These are phyloP conservation scores for Malus domestica DNA, from an alignment of 306 rosid genomes.

Conservation along the genomic window DNA sequence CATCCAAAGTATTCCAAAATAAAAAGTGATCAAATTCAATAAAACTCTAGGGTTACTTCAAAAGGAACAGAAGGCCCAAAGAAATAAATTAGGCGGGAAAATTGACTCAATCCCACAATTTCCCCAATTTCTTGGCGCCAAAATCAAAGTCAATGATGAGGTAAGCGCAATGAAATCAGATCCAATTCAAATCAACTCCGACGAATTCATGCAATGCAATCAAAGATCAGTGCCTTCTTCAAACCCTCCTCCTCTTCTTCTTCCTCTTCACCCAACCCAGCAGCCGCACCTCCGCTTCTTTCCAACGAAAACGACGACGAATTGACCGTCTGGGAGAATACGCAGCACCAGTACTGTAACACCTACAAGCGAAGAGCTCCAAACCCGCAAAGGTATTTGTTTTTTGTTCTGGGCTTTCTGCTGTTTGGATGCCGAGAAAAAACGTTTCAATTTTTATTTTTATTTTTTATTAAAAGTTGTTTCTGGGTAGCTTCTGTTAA, in stretches of 20 bases:
- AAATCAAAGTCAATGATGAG: neutral
- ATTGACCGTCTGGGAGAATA: constrained; percentile 56
- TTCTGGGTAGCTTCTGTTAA: neutral
- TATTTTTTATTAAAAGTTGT: too few species aligned
- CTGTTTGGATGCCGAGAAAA: constrained; percentile 1
- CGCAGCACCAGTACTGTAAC: constrained; percentile 30
- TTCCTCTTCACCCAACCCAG: constrained; percentile 7
- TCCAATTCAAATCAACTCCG: neutral
- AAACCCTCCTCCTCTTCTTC: constrained; percentile 24
- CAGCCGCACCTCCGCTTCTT: constrained; percentile 8
- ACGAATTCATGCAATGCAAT: constrained; percentile 35
- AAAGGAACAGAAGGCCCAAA: neutral
- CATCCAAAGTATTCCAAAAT: neutral
- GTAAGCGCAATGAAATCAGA: neutral
- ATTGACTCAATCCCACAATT: neutral
- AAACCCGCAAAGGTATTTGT: constrained; percentile 21
- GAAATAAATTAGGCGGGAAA: neutral
- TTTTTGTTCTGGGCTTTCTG: neutral
- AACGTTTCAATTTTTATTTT: neutral
- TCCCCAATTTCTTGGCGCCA: neutral
- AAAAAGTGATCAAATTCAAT: neutral
- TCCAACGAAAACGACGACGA: constrained; percentile 17
- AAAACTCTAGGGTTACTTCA: neutral
- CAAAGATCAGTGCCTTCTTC: constrained; percentile 70
- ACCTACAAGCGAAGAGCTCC: constrained; percentile 43